A percentile compares a stretch with the other conserved stretches of the same genome.
Conservation (phyloP, 2,329 filamentous ascomycete species). For the Microcera coccophila region DNA sequence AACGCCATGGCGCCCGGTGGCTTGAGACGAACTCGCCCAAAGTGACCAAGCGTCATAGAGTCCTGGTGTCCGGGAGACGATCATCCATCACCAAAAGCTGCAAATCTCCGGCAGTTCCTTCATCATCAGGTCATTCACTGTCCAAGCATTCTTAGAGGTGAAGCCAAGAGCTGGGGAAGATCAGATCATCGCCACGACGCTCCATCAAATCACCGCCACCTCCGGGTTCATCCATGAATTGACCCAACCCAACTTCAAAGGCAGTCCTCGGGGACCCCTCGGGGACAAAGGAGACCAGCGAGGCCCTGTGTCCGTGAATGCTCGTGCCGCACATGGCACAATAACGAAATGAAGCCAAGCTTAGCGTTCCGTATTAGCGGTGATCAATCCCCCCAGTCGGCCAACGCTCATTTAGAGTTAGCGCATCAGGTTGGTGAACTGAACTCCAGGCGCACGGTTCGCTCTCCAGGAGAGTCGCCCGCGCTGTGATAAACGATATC, state of each 20-base stretch:
- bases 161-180: background rate
- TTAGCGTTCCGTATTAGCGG: background rate
- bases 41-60: background rate
- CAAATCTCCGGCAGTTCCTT: background rate
- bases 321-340: background rate
- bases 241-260: background rate
- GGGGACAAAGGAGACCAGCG: too few species aligned
- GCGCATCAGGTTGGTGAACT: background rate
- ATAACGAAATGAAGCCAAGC: background rate
- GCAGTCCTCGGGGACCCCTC: background rate
- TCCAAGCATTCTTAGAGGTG: too few species aligned
- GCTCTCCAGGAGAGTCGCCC: slow-evolving; percentile 1
- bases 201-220: background rate
- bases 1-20: background rate
- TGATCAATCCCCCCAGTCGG: background rate
- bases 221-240: background rate
- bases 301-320: background rate
- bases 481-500: background rate
- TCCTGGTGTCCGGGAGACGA: background rate
- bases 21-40: background rate
- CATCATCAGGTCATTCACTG: background rate
- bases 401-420: background rate
- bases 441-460: background rate
- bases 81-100: background rate
- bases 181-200: background rate